A percentile compares a stretch with the other conserved stretches of the same genome.
Evolutionary conservation across 257 asterid genomes (phyloP).

Genomic region (Gentiana macrophylla): DNA sequence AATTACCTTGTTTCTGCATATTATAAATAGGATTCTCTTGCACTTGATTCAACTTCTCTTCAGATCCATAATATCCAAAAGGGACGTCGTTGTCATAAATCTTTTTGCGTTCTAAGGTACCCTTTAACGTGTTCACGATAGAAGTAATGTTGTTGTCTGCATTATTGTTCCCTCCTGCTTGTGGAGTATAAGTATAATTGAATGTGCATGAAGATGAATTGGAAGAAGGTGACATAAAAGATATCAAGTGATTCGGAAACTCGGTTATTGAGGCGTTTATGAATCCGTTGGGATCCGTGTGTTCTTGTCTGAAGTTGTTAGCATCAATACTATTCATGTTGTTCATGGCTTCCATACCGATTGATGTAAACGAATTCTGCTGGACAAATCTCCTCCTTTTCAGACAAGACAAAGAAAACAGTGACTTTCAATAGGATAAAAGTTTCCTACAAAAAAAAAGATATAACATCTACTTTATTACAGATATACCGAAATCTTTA

Average conservation of each 20-base stretch:
- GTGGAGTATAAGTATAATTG: slow-evolving; percentile 23
- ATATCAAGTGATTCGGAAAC: slow-evolving; percentile 12
- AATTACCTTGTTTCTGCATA: slow-evolving; percentile 22
- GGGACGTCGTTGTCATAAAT: slow-evolving; percentile 19
- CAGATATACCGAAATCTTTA: no score
- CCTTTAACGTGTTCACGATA: slow-evolving; percentile 85
- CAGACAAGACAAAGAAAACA: neutral
- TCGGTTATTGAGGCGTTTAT: slow-evolving; percentile 13
- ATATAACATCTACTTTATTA: no score
- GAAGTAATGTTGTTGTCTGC: slow-evolving; percentile 53
- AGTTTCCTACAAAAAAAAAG: neutral
- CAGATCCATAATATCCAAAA: slow-evolving; percentile 35
- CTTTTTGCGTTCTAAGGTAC: slow-evolving; percentile 45
- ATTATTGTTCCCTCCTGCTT: slow-evolving; percentile 12
- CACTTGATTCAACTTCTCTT: slow-evolving; percentile 22
- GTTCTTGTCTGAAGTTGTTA: slow-evolving; percentile 24
- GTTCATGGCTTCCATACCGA: slow-evolving; percentile 45
- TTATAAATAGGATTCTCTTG: slow-evolving; percentile 28
- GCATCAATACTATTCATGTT: slow-evolving; percentile 25
- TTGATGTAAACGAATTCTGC: slow-evolving; percentile 51
- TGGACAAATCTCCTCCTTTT: slow-evolving; percentile 72
- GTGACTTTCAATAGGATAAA: neutral
- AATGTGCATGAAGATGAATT: slow-evolving; percentile 49
- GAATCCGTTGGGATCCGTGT: slow-evolving; percentile 13
- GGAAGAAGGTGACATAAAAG: slow-evolving; percentile 24